phyloP scores from a whole-genome alignment of 495 filamentous ascomycete species.

The Cudoniella acicularis region DNA sequence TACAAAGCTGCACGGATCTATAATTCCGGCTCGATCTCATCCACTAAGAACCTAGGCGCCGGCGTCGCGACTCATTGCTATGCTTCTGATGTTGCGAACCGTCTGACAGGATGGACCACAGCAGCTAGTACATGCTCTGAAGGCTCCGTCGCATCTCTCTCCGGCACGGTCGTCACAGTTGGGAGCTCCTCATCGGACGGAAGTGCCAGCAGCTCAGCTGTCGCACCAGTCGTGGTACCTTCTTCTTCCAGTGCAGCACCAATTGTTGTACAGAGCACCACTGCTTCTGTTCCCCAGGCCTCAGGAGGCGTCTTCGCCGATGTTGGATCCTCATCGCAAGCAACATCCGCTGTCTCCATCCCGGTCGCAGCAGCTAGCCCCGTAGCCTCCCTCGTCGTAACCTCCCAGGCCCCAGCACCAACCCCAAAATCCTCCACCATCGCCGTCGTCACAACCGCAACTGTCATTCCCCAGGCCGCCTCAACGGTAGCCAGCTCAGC shows the following conservation, averaged over 20 bases:
- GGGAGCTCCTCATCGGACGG: not conserved
- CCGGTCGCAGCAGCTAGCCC: not conserved
- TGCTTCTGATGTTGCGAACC: slow-evolving; percentile 53
- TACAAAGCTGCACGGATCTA: slow-evolving; percentile 43
- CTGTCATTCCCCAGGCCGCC: not conserved
- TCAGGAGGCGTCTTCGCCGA: not conserved
- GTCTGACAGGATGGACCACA: slow-evolving; percentile 40
- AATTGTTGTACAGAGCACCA: not conserved
- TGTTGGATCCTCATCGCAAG: not conserved
- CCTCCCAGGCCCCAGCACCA: not conserved
- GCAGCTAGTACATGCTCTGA: not conserved
- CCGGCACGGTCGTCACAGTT: not conserved
- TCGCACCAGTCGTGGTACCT: too few species aligned
- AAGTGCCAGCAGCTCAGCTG: not conserved
- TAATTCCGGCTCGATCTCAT: slow-evolving; percentile 51
- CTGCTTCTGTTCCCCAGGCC: not conserved
- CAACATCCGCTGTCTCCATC: not conserved
- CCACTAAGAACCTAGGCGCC: slow-evolving; percentile 42
- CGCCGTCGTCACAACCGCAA: not conserved
- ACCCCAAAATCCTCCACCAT: not conserved
- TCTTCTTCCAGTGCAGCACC: not conserved
- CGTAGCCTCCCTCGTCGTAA: not conserved
- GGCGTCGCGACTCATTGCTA: slow-evolving; percentile 55
- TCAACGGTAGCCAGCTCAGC: not conserved
- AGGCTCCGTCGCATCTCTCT: not conserved